Conservation (phyloP, 371 early-diverging fungal species). For the Mucor sp. region DNA sequence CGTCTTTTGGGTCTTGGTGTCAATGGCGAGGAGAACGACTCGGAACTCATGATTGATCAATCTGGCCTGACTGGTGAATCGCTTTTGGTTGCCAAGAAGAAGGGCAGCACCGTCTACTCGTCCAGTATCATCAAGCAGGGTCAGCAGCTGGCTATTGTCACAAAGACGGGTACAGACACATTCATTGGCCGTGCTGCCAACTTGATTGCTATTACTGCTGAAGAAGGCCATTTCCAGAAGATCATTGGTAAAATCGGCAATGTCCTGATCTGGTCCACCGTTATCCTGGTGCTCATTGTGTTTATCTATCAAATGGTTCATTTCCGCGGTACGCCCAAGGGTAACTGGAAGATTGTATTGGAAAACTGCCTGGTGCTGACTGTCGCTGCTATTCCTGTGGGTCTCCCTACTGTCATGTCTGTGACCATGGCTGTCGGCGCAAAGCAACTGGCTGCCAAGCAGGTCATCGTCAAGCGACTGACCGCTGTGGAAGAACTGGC, state of each 20-base stretch:
- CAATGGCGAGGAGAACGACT: slow-evolving; percentile 76
- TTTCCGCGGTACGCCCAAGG: slow-evolving; percentile 34
- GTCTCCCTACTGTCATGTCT: slow-evolving; percentile 92
- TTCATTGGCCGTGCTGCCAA: slow-evolving; percentile 92
- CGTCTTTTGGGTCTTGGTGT: slow-evolving; percentile 83
- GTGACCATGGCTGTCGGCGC: slow-evolving; percentile 82
- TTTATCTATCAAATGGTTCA: slow-evolving; percentile 67
- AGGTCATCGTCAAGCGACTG: slow-evolving; percentile 94
- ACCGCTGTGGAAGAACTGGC: slow-evolving; percentile 95
- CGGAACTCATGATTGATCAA: slow-evolving; percentile 90
- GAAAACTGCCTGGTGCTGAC: slow-evolving; percentile 54
- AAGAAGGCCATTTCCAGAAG: slow-evolving; percentile 87
- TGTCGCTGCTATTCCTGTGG: slow-evolving; percentile 80
- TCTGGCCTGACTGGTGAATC: slow-evolving; percentile 95
- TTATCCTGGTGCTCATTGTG: slow-evolving; percentile 72
- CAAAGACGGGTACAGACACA: slow-evolving; percentile 83
- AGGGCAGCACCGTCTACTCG: slow-evolving; percentile 70
- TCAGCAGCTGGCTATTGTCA: slow-evolving; percentile 82
- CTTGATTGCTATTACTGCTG: slow-evolving; percentile 82
- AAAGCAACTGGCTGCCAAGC: slow-evolving; percentile 74
- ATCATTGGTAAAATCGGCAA: slow-evolving; percentile 80
- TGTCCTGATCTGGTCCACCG: slow-evolving; percentile 69
- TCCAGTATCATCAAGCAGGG: slow-evolving; percentile 87
- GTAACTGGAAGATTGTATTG: slow-evolving; percentile 19
- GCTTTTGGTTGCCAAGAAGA: slow-evolving; percentile 73